phyloP scores from a whole-genome alignment of 1,284 basidiomycete species.

The Ceratobasidium theobromae region DNA sequence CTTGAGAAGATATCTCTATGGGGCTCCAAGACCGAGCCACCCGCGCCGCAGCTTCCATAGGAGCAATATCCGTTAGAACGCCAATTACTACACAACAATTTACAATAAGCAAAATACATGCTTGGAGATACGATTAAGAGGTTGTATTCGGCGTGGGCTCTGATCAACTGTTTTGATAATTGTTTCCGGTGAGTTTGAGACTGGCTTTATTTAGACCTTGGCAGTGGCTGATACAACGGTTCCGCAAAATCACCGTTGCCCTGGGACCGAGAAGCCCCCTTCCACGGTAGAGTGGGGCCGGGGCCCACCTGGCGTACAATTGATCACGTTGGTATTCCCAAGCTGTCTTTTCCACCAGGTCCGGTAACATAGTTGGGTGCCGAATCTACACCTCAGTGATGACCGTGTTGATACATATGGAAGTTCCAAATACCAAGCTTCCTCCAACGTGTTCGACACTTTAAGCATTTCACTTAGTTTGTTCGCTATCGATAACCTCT shows the following conservation, averaged over 20 bases:
- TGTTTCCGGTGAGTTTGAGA: no score
- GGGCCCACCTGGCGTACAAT: neutral
- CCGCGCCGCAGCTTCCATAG: neutral
- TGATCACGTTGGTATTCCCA: neutral
- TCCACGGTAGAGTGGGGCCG: no score
- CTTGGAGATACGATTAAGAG: no score
- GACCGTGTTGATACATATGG: constrained; percentile 20
- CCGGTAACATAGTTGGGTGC: constrained; percentile 28
- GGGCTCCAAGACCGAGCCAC: constrained; percentile 2
- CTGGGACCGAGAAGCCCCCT: no score
- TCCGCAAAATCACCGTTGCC: no score
- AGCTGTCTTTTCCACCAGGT: no score
- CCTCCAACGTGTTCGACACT: neutral
- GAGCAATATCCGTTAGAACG: neutral
- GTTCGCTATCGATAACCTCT: neutral
- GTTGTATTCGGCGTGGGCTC: no score
- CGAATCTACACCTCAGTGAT: constrained; percentile 8
- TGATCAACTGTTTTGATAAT: no score
- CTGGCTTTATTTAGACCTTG: no score
- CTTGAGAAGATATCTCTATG: neutral
- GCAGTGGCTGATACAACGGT: no score
- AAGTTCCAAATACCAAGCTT: constrained; percentile 17
- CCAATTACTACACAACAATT: neutral
- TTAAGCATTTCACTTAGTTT: neutral
- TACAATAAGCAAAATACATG: no score